phyloP scores from a whole-genome alignment of 2,329 filamentous ascomycete genomes.

The Aspergillus sp. region DNA sequence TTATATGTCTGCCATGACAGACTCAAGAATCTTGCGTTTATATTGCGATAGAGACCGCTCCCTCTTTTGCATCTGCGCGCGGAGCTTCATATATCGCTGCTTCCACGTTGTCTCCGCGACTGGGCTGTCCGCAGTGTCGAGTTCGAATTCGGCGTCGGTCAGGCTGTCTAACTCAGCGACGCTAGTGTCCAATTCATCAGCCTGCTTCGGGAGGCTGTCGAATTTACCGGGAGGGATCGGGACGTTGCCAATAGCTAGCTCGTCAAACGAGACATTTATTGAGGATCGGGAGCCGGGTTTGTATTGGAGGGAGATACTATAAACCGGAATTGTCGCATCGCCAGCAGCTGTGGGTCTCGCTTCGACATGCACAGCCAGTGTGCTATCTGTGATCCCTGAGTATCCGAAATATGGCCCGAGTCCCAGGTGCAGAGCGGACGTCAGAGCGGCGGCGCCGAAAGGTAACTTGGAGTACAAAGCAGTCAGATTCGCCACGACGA shows the following conservation, averaged over 20 bases:
- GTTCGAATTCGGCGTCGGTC: conserved; percentile 35
- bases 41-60: conserved; percentile 44
- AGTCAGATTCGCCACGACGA: conserved; percentile 37
- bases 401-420: conserved; percentile 41
- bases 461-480: conserved; percentile 35
- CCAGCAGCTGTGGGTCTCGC: conserved; percentile 7
- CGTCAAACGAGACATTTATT: conserved; percentile 32
- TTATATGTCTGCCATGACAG: conserved; percentile 49
- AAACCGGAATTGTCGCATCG: conserved; percentile 20
- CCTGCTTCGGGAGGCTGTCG: conserved; percentile 15
- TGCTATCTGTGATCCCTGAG: conserved; percentile 26
- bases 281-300: conserved; percentile 29
- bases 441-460: conserved; percentile 26
- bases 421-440: conserved; percentile 43
- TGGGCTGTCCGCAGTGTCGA: conserved; percentile 29
- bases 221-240: conserved; percentile 2
- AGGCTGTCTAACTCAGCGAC: conserved; percentile 26
- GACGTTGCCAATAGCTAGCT: conserved; percentile 18
- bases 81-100: conserved; percentile 44
- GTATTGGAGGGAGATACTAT: conserved; percentile 35
- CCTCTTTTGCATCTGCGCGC: conserved; percentile 44
- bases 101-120: conserved; percentile 43
- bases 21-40: conserved; percentile 48
- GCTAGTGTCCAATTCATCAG: conserved; percentile 22
- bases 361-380: conserved; percentile 34